A percentile compares a stretch with the other conserved stretches of the same genome.
These are phyloP conservation scores for Colletotrichum eremochloae DNA, from an alignment of 2,329 filamentous ascomycete species.

Conservation along the genomic window DNA sequence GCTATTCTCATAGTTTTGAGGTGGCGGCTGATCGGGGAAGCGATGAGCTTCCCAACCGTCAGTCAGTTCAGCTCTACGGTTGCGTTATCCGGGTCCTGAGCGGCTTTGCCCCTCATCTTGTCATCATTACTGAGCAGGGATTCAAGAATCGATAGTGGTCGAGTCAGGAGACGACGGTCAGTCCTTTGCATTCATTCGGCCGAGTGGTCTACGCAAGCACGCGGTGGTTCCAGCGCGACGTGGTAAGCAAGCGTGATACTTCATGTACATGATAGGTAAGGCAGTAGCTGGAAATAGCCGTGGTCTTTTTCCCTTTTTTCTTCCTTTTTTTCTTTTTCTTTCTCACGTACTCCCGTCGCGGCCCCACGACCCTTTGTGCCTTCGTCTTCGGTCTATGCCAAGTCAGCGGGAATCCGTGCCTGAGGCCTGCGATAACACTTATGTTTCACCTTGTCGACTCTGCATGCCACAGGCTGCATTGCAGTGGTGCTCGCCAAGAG, in stretches of 20 bases:
- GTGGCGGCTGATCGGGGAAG: neutral
- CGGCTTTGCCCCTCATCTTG: neutral
- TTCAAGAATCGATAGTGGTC: neutral
- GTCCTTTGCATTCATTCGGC: neutral
- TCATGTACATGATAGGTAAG: neutral
- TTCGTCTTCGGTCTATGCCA: too few relatives aligned
- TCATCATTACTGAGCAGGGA: neutral
- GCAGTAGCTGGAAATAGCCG: neutral
- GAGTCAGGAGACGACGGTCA: neutral
- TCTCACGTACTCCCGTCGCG: neutral
- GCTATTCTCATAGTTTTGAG: neutral
- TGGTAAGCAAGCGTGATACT: neutral
- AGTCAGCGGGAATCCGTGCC: neutral
- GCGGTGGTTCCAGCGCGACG: neutral
- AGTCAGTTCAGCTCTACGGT: too few relatives aligned
- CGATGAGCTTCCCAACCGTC: neutral
- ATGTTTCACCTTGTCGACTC: conserved; percentile 18
- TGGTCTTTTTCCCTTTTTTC: neutral
- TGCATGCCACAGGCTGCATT: conserved; percentile 9
- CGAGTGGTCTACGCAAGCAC: neutral
- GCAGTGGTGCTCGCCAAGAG: neutral
- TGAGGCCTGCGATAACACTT: neutral
- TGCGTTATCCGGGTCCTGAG: neutral
- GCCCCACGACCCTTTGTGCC: neutral
- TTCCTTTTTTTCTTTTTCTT: too few relatives aligned